Percentiles rank a stretch among this genome's conserved stretches.
Evolutionary conservation across 2,329 filamentous ascomycete genomes (phyloP).

Genomic region (Arthrobotrys sphaeroides): DNA sequence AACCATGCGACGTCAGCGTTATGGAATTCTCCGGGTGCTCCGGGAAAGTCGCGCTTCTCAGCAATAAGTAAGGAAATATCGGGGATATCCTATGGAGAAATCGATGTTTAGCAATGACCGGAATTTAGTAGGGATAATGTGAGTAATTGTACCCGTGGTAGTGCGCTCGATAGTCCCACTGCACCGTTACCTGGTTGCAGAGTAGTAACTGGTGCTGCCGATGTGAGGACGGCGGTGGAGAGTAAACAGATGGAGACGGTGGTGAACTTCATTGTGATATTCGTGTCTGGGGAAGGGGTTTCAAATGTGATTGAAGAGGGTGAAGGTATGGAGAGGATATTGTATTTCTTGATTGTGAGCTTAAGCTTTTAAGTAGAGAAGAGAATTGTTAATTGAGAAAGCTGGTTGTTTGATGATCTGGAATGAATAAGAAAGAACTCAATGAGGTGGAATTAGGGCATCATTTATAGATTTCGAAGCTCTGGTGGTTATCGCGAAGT

Average conservation of each 20-base stretch:
- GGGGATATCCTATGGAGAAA: background rate
- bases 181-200: background rate
- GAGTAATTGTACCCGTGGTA: background rate
- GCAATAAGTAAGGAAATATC: background rate
- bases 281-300: background rate
- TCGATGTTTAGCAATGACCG: too few species aligned
- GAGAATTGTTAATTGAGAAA: background rate
- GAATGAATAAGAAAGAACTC: background rate
- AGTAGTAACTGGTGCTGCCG: background rate
- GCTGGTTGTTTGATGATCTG: background rate
- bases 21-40: background rate
- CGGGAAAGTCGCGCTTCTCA: background rate
- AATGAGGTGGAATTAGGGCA: background rate
- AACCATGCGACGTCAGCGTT: background rate
- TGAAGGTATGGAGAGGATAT: background rate
- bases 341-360: background rate
- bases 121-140: background rate
- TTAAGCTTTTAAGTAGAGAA: background rate
- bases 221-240: background rate
- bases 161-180: background rate
- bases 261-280: constrained; percentile 28
- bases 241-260: constrained; percentile 6
- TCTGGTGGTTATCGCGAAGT: background rate
- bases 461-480: background rate
- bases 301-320: background rate